Base-by-base conservation (phyloP, 257 asterid species). In the Gentiana dahurica region DNA sequence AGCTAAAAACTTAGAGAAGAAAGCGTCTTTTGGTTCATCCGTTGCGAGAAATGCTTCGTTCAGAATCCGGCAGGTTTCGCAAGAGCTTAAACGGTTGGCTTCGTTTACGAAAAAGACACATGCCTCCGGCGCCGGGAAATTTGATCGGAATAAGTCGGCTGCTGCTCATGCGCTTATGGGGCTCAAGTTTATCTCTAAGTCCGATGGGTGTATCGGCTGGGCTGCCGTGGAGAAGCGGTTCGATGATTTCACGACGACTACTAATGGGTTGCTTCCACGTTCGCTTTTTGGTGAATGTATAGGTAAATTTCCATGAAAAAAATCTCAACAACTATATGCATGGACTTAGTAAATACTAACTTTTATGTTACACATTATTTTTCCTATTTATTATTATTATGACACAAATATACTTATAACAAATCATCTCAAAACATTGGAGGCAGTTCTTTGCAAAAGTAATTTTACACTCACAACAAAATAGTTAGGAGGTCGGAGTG, bases 131-230 rank as follows among this genome's bases (percentile, higher is more conserved):
- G 65, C 58, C 45, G 68, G 63, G 55, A 66, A 76, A 45, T 67
- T 80, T 5, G 93, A 83, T 59, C 59, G 95, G 71, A 77, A 68
- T 2, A 77, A 86, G 34, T 89, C 97, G 6, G 90, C 81, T 36
- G 88, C 95, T 2, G 82, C 86, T 54, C 74, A 72, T 32, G 97
- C 97, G 4, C 79, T 89, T n/a, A 78, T 67, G 59, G 95, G 97
- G 12, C 84, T 89, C 12, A 89, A 89, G 70, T 89, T 89, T 36
- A 86, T 86, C 45, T 83, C 93, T 72, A 78, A 82, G 55, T 77
- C 95, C 1, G 92, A 84, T 44, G 94, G 91, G 3, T 79, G 70
- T 38, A 83, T 85, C 47, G 88, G 81, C 12, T 85, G 95, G 95
- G 65, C 79, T 6, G 82, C 76, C 58, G 94, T 89, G 69, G 97